Base-by-base conservation (phyloP, 2,329 filamentous ascomycete genomes). In the Aspergillus sp. region DNA sequence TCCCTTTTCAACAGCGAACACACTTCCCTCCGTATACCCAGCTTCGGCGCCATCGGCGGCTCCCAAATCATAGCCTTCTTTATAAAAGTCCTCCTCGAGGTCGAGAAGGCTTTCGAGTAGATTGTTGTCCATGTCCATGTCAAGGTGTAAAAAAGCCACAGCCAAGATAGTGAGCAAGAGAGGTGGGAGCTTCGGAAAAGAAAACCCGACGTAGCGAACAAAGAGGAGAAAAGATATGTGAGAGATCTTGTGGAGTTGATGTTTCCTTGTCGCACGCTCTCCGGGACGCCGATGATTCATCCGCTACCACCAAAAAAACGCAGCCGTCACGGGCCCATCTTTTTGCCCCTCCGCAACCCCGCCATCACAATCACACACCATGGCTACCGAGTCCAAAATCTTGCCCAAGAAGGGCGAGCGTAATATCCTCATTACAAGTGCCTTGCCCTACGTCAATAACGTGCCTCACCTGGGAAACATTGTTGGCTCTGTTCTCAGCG, bases 351-450 rank as follows among this genome's bases (percentile, higher is more conserved):
- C 65, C 61, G 46, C 56, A 65, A 64, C 63, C 63, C 60, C 61
- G 46, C 61, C 67, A 58, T 62, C 55, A 41, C 52, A 59, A 52
- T 60, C 61, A 57, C 59, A 66, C 66, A 69, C 60, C 63, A 73
- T 72, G 71, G 66, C 71, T 64, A 67, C 69, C 66, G 66, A 75
- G 58, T 58, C 66, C 47, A 65, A 64, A 58, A 86, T 90, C 64
- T 77, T 91, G 66, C 90, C 90, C 66, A 79, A 87, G 71, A 81
- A 87, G 74, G 91, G 90, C 69, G 89, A 96, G 83, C 86, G 89
- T 71, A 98, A 97, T 77, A 87, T 96, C 70, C 86, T 98, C 65
- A 89, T 98, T 71, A 97, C 94, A 48, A 94, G 90, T 70, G 93
- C 93, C n/a, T 79, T 97, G 52, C 93, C 93, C 47, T 97, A 97